Percentiles rank a stretch among this genome's conserved stretches.
Evolutionary conservation across 2,329 filamentous ascomycete species (phyloP).

Genomic region (Stemphylium vesicarium): DNA sequence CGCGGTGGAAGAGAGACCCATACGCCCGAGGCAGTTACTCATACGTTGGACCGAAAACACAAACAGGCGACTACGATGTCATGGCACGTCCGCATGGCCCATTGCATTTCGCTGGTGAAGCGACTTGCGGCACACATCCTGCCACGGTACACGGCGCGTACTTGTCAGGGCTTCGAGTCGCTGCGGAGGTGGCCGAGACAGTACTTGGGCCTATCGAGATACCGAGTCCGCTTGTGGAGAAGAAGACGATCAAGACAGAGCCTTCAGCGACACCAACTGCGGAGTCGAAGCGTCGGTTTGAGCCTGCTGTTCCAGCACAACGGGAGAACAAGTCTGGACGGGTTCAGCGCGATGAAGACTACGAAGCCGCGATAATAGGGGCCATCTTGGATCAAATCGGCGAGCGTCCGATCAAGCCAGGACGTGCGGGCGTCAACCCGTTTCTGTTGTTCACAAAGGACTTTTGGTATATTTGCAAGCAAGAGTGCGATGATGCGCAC

Average conservation of each 20-base stretch:
- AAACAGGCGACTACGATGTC: slow-evolving; percentile 85
- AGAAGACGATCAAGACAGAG: slow-evolving; percentile 55
- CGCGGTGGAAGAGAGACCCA: slow-evolving; percentile 87
- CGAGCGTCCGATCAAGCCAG: slow-evolving; percentile 74
- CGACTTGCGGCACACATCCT: slow-evolving; percentile 93
- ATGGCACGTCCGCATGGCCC: slow-evolving; percentile 88
- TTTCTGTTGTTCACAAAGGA: slow-evolving; percentile 90
- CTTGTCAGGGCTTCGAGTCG: slow-evolving; percentile 87
- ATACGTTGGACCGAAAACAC: slow-evolving; percentile 83
- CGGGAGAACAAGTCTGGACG: slow-evolving; percentile 30
- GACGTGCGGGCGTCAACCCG: slow-evolving; percentile 78
- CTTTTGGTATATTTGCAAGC: slow-evolving; percentile 66
- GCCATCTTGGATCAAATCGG: slow-evolving; percentile 70
- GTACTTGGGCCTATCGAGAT: slow-evolving; percentile 83
- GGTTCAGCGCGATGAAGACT: slow-evolving; percentile 50
- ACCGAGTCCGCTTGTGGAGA: slow-evolving; percentile 73
- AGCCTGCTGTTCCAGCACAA: slow-evolving; percentile 20
- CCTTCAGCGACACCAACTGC: slow-evolving; percentile 16
- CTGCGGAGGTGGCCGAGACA: slow-evolving; percentile 80
- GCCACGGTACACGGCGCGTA: slow-evolving; percentile 98
- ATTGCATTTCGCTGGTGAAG: slow-evolving; percentile 93
- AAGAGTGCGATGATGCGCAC: slow-evolving; percentile 72
- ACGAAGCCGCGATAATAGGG: slow-evolving; percentile 64
- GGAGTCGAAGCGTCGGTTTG: slow-evolving; percentile 35
- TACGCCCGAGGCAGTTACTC: slow-evolving; percentile 97